Conservation (phyloP, 2,329 filamentous ascomycete species). For the Xylariaceae sp. region DNA sequence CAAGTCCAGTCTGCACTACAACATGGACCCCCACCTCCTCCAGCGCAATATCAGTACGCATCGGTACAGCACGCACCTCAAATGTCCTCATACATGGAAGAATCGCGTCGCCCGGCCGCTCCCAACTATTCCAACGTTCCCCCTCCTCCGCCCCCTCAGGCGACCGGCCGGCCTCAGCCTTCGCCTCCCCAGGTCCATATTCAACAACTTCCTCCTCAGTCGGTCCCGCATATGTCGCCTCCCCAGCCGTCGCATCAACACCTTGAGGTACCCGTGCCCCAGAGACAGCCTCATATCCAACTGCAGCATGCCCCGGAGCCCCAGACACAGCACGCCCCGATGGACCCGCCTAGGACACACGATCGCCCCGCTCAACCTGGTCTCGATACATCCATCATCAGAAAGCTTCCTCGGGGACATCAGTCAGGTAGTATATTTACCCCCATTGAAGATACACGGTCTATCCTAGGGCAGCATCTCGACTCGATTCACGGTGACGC, state of each 20-base stretch:
- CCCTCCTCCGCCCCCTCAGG: slow-evolving; percentile 41
- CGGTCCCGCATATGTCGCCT: slow-evolving; percentile 46
- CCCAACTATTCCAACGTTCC: slow-evolving; percentile 54
- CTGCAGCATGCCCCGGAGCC: slow-evolving; percentile 34
- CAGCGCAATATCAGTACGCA: slow-evolving; percentile 35
- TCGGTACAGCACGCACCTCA: slow-evolving; percentile 38
- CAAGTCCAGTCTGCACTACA: slow-evolving; percentile 43
- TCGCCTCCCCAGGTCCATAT: slow-evolving; percentile 55
- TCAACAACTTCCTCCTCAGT: slow-evolving; percentile 44
- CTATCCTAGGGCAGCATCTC: slow-evolving; percentile 79
- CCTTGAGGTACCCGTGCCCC: slow-evolving; percentile 31
- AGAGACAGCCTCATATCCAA: slow-evolving; percentile 29
- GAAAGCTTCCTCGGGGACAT: slow-evolving; percentile 67
- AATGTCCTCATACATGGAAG: slow-evolving; percentile 68
- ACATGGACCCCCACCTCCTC: slow-evolving; percentile 32
- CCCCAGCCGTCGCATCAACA: slow-evolving; percentile 47
- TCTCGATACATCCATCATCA: slow-evolving; percentile 48
- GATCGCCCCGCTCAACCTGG: slow-evolving; percentile 43
- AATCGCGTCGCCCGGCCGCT: slow-evolving; percentile 68
- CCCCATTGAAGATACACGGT: slow-evolving; percentile 88
- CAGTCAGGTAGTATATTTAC: slow-evolving; percentile 87
- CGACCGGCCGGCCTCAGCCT: slow-evolving; percentile 48
- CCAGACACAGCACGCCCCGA: slow-evolving; percentile 39
- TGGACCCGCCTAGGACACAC: slow-evolving; percentile 40
- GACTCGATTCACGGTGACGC: slow-evolving; percentile 58